These are phyloP conservation scores for Canavalia ensiformis DNA, from an alignment of 306 rosid species.

Conservation along the genomic window DNA sequence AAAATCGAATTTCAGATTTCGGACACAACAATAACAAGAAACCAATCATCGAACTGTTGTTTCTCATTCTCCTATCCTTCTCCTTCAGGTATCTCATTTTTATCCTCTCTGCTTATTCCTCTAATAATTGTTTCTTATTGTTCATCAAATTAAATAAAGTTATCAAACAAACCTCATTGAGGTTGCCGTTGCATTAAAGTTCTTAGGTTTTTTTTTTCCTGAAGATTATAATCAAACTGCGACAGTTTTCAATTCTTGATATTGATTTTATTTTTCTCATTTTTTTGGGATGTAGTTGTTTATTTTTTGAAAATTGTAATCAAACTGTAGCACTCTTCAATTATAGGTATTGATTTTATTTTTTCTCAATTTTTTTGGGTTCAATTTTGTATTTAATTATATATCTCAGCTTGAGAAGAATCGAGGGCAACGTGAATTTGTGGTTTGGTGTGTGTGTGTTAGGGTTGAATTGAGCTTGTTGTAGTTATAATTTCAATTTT, in stretches of 20 bases:
- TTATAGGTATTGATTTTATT: neutral
- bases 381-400: neutral
- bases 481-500: slow-evolving; percentile 36
- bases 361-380: neutral
- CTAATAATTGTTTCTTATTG: neutral
- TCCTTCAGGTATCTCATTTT: slow-evolving; percentile 36
- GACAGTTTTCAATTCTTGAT: too few relatives aligned
- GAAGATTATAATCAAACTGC: neutral
- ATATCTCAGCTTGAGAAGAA: slow-evolving; percentile 9
- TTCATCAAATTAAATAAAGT: neutral
- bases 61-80: slow-evolving; percentile 15
- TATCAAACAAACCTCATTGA: neutral
- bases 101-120: neutral
- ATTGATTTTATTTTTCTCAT: neutral
- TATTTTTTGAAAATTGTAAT: neutral
- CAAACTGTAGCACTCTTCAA: neutral
- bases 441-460: neutral
- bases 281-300: neutral
- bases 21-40: slow-evolving; percentile 24
- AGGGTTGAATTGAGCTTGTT: slow-evolving; percentile 18
- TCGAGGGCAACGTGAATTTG: slow-evolving; percentile 1
- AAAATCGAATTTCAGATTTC: slow-evolving; percentile 2
- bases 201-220: neutral
- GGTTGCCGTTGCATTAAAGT: neutral
- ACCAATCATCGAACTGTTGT: slow-evolving; percentile 19